Evolutionary conservation across 2,329 filamentous ascomycete species (phyloP), one percentile per base, ranked within the genome.

Genomic region (Talaromyces funiculosus): DNA sequence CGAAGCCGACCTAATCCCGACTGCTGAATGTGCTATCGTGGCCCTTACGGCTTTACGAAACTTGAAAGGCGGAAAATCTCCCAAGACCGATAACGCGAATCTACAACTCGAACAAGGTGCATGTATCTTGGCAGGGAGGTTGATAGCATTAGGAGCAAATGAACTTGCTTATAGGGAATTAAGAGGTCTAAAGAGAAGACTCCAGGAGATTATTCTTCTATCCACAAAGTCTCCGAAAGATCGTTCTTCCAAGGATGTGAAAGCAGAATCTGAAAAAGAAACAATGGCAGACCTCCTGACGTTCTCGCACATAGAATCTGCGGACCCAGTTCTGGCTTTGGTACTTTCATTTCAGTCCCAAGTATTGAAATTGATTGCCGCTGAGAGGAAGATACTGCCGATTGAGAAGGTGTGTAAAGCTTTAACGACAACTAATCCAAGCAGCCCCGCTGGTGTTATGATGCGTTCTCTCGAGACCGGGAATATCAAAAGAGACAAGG

Each of bases 91-190:
- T 22, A 47, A 68, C 20, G 72, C 71, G 8, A 74, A 72, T 58
- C 66, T 77, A 53, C 75, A 77, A 56, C 66, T 79, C 7, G 76
- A 78, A 61, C 75, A 76, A 61, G 77, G 75, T 0, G 71, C 75
- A 20, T 77, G 74, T 60, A 73, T 78, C 12, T 64, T 79, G 54
- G 71, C 72, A 7, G 76, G 75, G 22, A 77, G 76, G 40, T 64
- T 78, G 16, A 69, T 78, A 12, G 72, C 75, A 1, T 51, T 78
- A 26, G 76, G 73, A 0, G 64, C 78, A 24, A 70, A 74, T 33
- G 75, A 78, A 14, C 60, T 75, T 58, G 77, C 77, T 6, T 69
- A 72, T 57, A 73, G 71, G 55, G 76, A 78, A 65, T 60, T 80
- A n/a, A 69, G 69, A 56, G 68, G 66, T 1, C 62, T 79, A 18